Conservation (phyloP, 2,329 filamentous ascomycete species). For the Sporothrix sp. region DNA sequence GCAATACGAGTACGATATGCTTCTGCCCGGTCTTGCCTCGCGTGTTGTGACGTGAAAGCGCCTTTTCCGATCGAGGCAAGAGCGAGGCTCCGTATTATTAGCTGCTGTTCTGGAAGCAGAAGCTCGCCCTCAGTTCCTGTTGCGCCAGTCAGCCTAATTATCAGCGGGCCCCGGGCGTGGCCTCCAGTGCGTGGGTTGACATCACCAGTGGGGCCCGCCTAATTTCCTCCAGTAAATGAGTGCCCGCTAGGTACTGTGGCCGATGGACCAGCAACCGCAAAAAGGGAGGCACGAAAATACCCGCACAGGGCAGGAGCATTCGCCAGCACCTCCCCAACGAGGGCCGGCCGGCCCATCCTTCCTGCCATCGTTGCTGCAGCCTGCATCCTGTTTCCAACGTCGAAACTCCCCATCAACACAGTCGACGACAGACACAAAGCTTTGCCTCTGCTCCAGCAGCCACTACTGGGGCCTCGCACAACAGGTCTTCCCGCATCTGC, state of each 20-base stretch:
- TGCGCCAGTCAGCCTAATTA: slow-evolving; percentile 1
- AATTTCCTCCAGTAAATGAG: slow-evolving; percentile 13
- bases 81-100: too few species aligned
- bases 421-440: too few species aligned
- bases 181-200: slow-evolving; percentile 7
- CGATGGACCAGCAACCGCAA: background rate
- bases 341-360: background rate
- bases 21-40: background rate
- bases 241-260: background rate
- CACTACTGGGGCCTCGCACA: too few species aligned
- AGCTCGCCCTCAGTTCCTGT: background rate
- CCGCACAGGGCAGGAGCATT: background rate
- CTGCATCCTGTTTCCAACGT: background rate
- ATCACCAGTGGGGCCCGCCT: slow-evolving; percentile 14
- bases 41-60: too few species aligned
- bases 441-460: too few species aligned
- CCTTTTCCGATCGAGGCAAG: too few species aligned
- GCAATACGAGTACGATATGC: background rate
- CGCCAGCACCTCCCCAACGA: background rate
- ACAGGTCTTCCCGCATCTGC: too few species aligned
- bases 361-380: background rate
- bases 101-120: slow-evolving; percentile 1
- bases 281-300: slow-evolving; percentile 2
- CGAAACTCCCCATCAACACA: too few species aligned
- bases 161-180: background rate